Evolutionary conservation across 2,329 filamentous ascomycete species (phyloP).

Genomic region (Pseudocercospora fuligena): DNA sequence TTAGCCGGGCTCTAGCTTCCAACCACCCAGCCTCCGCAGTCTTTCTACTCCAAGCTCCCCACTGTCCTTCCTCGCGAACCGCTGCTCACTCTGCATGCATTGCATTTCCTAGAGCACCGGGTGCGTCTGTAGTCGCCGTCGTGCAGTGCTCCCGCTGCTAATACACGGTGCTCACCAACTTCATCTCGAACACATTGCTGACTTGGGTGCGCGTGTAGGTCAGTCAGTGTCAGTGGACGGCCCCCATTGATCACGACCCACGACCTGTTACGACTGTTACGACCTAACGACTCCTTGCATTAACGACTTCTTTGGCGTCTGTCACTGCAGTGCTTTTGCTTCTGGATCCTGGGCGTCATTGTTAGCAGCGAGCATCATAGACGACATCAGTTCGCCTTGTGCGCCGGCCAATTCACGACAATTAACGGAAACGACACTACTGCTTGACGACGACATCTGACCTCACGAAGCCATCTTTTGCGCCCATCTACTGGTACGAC

Average conservation of each 20-base stretch:
- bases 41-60: constrained; percentile 37
- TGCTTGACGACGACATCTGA: constrained; percentile 17
- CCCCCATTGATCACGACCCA: constrained; percentile 35
- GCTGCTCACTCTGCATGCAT: constrained; percentile 39
- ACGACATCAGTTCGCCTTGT: constrained; percentile 22
- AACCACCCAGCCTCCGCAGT: constrained; percentile 38
- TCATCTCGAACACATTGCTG: constrained; percentile 24
- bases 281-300: constrained; percentile 42
- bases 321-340: constrained; percentile 33
- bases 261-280: constrained; percentile 43
- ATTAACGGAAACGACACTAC: constrained; percentile 20
- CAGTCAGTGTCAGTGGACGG: constrained; percentile 35
- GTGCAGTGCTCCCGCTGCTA: constrained; percentile 36
- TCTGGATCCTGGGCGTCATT: constrained; percentile 30
- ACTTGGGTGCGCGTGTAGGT: constrained; percentile 27
- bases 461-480: background rate
- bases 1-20: constrained; percentile 29
- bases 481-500: background rate
- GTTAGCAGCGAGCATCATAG: constrained; percentile 34
- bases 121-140: constrained; percentile 42
- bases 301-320: constrained; percentile 41
- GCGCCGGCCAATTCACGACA: constrained; percentile 23
- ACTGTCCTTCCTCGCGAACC: constrained; percentile 36
- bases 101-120: constrained; percentile 42
- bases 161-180: constrained; percentile 25